A percentile compares a stretch with the other conserved stretches of the same genome.
phyloP scores from a whole-genome alignment of 1,139 yeast species.

The Insectozyma bohioensis region DNA sequence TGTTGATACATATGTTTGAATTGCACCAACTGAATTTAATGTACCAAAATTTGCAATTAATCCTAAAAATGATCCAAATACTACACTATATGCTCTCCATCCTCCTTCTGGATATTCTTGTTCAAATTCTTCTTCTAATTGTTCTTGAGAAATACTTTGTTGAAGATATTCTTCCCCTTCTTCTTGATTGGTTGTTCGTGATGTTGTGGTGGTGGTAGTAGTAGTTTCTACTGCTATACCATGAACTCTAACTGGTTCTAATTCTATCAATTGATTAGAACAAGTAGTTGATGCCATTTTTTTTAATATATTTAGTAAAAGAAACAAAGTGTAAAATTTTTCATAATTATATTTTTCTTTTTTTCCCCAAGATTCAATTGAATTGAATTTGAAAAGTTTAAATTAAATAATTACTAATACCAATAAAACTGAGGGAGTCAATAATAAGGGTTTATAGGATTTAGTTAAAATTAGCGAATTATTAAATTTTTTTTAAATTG shows the following conservation, averaged over 20 bases:
- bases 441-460: too few species aligned
- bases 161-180: too few species aligned
- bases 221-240: conserved; percentile 5
- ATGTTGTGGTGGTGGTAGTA: conserved; percentile 2
- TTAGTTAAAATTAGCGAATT: too few species aligned
- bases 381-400: too few species aligned
- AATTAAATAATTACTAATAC: too few species aligned
- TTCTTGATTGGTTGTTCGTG: not conserved
- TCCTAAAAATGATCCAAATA: conserved; percentile 36
- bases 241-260: conserved; percentile 1
- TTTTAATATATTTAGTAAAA: too few species aligned
- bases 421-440: too few species aligned
- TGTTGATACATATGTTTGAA: conserved; percentile 33
- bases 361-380: too few species aligned
- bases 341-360: too few species aligned
- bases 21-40: conserved; percentile 34
- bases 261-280: conserved; percentile 1
- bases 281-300: conserved; percentile 6
- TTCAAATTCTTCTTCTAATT: not conserved
- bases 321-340: too few species aligned
- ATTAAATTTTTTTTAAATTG: too few species aligned
- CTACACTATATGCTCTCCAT: conserved; percentile 30
- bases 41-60: conserved; percentile 32
- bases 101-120: conserved; percentile 27
- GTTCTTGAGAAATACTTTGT: too few species aligned